These are phyloP conservation scores for Galerina sulciceps DNA, from an alignment of 768 basidiomycete species.

Conservation along the genomic window DNA sequence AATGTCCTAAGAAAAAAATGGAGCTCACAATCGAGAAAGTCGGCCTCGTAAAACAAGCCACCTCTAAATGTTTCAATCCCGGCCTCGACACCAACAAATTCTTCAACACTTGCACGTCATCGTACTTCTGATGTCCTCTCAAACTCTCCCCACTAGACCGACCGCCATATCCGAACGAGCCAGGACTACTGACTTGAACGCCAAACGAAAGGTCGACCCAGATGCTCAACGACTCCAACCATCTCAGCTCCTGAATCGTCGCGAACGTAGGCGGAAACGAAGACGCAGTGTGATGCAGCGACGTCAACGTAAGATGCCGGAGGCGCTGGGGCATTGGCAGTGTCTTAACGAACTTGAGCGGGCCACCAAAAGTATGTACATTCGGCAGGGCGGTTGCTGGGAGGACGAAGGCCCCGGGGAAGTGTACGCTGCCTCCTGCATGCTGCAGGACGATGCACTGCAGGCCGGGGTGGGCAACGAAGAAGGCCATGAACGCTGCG, in stretches of 20 bases:
- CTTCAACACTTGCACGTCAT: slow-evolving; percentile 33
- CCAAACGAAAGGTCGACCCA: slow-evolving; percentile 42
- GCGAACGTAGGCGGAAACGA: slow-evolving; percentile 36
- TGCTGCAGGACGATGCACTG: slow-evolving; percentile 34
- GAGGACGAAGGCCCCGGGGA: slow-evolving; percentile 23
- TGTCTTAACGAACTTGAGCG: slow-evolving; percentile 31
- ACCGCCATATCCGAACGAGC: slow-evolving; percentile 11
- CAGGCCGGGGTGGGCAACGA: slow-evolving; percentile 34
- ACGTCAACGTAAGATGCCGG: slow-evolving; percentile 32
- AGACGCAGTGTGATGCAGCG: slow-evolving; percentile 35
- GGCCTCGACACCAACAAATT: slow-evolving; percentile 34
- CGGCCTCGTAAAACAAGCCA: slow-evolving; percentile 40
- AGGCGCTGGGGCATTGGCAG: slow-evolving; percentile 32
- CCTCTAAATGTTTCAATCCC: slow-evolving; percentile 32
- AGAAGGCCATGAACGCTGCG: slow-evolving; percentile 36
- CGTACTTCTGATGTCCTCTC: slow-evolving; percentile 25
- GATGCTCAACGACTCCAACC: slow-evolving; percentile 31
- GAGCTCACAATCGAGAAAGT: slow-evolving; percentile 37
- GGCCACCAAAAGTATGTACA: slow-evolving; percentile 35
- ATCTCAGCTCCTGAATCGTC: slow-evolving; percentile 30
- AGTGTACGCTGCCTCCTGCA: slow-evolving; percentile 29
- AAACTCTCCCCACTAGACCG: slow-evolving; percentile 17
- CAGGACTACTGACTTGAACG: not conserved
- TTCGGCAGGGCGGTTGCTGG: slow-evolving; percentile 27
- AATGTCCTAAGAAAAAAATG: not conserved